Evolutionary conservation across 176 grass and related monocot species (phyloP).

Genomic region (Phragmites australis): DNA sequence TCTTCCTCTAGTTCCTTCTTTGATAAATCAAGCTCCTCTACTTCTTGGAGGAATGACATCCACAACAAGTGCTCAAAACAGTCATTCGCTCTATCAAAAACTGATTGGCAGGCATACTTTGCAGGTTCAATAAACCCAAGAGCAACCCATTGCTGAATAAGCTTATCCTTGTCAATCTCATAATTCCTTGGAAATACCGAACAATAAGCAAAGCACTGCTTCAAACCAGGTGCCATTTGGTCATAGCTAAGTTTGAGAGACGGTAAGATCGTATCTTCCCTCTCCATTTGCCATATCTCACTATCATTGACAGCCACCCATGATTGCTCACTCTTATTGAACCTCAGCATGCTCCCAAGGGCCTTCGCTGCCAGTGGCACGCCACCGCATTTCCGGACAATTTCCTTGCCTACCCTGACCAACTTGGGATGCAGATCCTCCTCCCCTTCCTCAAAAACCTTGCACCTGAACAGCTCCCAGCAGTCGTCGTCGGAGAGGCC

Average conservation of each 20-base stretch:
- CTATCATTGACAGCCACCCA: slow-evolving; percentile 55
- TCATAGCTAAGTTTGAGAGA: slow-evolving; percentile 64
- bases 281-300: slow-evolving; percentile 50
- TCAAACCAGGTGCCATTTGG: slow-evolving; percentile 50
- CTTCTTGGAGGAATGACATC: slow-evolving; percentile 68
- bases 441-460: slow-evolving; percentile 56
- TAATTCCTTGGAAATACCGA: slow-evolving; percentile 57
- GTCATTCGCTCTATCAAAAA: slow-evolving; percentile 45
- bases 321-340: slow-evolving; percentile 42
- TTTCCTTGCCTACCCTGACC: slow-evolving; percentile 39
- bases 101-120: slow-evolving; percentile 12
- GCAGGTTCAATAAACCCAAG: slow-evolving; percentile 51
- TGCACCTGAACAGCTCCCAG: slow-evolving; percentile 56
- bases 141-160: slow-evolving; percentile 67
- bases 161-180: slow-evolving; percentile 56
- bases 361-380: slow-evolving; percentile 57
- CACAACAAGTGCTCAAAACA: slow-evolving; percentile 54
- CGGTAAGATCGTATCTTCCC: slow-evolving; percentile 43
- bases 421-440: slow-evolving; percentile 35
- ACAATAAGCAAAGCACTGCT: slow-evolving; percentile 69
- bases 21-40: slow-evolving; percentile 37
- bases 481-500: slow-evolving; percentile 50
- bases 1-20: slow-evolving; percentile 39
- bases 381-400: slow-evolving; percentile 52
- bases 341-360: slow-evolving; percentile 62